Evolutionary conservation across 495 filamentous ascomycete genomes (phyloP).

Genomic region (Tuber umbilicatum): DNA sequence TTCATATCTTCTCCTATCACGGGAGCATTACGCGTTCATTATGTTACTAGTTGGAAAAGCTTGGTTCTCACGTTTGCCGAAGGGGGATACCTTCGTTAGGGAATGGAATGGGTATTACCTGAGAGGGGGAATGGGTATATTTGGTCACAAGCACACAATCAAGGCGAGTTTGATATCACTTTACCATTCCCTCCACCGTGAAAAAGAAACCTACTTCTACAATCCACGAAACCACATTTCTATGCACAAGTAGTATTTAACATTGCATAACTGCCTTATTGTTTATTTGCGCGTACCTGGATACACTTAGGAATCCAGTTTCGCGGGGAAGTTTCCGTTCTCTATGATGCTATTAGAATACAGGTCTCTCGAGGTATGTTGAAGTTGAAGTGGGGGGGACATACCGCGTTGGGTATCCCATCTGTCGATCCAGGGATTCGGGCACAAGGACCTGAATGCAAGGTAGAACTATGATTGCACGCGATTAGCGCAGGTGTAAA

Average conservation of each 20-base stretch:
- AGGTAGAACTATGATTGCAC: slow-evolving; percentile 67
- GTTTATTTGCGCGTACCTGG: not conserved
- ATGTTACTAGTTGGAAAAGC: not conserved
- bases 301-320: slow-evolving; percentile 52
- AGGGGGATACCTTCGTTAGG: not conserved
- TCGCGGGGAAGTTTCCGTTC: slow-evolving; percentile 81
- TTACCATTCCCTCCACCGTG: not conserved
- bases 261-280: not conserved
- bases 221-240: not conserved
- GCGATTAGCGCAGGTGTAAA: slow-evolving; percentile 15
- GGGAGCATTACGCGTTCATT: not conserved
- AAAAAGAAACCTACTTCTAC: not conserved
- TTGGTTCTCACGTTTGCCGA: not conserved
- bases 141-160: not conserved
- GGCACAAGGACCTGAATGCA: slow-evolving; percentile 94
- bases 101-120: not conserved
- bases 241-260: slow-evolving; percentile 1
- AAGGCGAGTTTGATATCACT: not conserved
- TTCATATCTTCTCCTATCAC: not conserved
- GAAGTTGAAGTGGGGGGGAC: slow-evolving; percentile 37
- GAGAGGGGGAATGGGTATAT: not conserved
- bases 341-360: slow-evolving; percentile 49
- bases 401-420: slow-evolving; percentile 97
- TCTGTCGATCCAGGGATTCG: slow-evolving; percentile 83
- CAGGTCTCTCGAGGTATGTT: slow-evolving; percentile 7